These are phyloP conservation scores for Biscogniauxia sp. DNA, from an alignment of 2,329 filamentous ascomycete genomes.

Conservation along the genomic window DNA sequence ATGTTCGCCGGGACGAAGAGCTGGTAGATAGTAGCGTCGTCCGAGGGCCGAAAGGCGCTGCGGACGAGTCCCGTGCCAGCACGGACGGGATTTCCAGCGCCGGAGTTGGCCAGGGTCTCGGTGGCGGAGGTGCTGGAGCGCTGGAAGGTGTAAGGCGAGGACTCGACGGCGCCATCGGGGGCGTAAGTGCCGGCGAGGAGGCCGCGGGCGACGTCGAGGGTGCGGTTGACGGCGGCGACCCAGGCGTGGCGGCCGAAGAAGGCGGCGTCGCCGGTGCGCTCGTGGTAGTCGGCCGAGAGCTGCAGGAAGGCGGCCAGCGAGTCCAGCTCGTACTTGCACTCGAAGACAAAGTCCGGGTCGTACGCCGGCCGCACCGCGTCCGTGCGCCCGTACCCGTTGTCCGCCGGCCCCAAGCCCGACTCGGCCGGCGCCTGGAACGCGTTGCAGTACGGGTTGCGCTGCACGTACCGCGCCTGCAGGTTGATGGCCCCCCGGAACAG, in stretches of 20 bases:
- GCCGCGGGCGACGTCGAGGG: conserved; percentile 44
- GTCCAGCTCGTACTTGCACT: conserved; percentile 85
- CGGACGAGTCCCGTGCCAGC: conserved; percentile 68
- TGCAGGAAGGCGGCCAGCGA: conserved; percentile 75
- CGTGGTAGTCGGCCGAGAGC: conserved; percentile 69
- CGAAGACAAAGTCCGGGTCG: conserved; percentile 67
- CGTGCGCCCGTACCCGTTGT: conserved; percentile 57
- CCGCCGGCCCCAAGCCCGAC: conserved; percentile 59
- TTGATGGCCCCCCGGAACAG: conserved; percentile 75
- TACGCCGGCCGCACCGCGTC: conserved; percentile 63
- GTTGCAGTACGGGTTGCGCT: conserved; percentile 80
- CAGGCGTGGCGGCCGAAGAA: conserved; percentile 70
- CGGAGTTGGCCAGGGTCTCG: conserved; percentile 67
- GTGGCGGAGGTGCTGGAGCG: conserved; percentile 65
- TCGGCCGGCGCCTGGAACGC: conserved; percentile 87
- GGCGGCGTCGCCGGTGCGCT: conserved; percentile 61
- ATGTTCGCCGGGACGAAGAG: conserved; percentile 78
- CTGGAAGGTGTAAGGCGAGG: conserved; percentile 66
- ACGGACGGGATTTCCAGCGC: conserved; percentile 70
- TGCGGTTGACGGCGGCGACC: conserved; percentile 62
- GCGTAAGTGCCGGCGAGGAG: conserved; percentile 69
- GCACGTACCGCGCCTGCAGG: conserved; percentile 69
- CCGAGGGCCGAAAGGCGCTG: conserved; percentile 75
- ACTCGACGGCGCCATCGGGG: conserved; percentile 49
- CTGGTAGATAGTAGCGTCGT: conserved; percentile 75